Conservation (phyloP, 768 basidiomycete genomes). For the Lactifluus rugatus region DNA sequence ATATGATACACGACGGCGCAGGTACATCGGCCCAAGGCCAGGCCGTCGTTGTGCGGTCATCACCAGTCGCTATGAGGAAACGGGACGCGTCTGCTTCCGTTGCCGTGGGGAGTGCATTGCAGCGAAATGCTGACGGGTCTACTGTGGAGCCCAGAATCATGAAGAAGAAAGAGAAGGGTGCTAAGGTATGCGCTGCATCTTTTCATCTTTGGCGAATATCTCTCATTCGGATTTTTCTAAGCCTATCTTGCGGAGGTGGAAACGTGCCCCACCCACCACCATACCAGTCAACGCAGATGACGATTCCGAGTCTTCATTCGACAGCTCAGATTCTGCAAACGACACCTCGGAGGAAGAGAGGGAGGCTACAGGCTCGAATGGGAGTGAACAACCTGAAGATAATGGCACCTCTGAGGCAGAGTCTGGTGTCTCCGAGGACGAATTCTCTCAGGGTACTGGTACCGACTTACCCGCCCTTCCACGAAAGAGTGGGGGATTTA, state of each 20-base stretch:
- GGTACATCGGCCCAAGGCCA: neutral
- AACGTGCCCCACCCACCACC: constrained; percentile 24
- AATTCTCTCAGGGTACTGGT: constrained; percentile 19
- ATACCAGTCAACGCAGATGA: constrained; percentile 23
- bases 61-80: neutral
- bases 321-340: constrained; percentile 71
- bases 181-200: constrained; percentile 33
- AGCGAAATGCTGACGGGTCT: constrained; percentile 55
- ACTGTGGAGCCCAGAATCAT: constrained; percentile 39
- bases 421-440: constrained; percentile 20
- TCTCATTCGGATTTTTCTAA: constrained; percentile 18
- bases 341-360: constrained; percentile 28
- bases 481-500: constrained; percentile 53
- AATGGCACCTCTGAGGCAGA: constrained; percentile 8
- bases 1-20: neutral
- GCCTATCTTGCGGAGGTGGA: constrained; percentile 46
- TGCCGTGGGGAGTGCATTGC: constrained; percentile 54
- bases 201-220: neutral
- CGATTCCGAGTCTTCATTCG: constrained; percentile 54
- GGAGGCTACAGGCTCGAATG: constrained; percentile 23
- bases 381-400: constrained; percentile 13
- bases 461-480: constrained; percentile 24
- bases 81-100: constrained; percentile 23
- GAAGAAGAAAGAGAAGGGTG: constrained; percentile 33
- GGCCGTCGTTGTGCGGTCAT: constrained; percentile 4